Conservation (phyloP, 2,329 filamentous ascomycete genomes). For the Epichloe sp. region DNA sequence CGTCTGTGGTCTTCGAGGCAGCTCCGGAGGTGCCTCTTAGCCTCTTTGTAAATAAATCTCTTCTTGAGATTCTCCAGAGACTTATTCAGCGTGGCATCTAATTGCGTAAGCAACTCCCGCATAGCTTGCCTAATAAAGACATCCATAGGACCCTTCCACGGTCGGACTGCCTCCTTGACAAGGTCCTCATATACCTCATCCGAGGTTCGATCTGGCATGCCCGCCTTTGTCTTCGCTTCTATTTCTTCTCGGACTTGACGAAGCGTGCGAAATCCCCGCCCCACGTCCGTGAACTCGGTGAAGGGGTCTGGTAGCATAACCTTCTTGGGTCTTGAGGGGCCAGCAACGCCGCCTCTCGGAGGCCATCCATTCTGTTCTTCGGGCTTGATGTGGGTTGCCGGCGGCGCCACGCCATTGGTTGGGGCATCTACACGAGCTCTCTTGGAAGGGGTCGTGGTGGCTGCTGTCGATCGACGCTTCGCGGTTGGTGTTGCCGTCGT, state of each 20-base stretch:
- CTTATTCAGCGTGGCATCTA: conserved; percentile 32
- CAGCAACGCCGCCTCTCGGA: not conserved
- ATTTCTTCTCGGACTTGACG: conserved; percentile 42
- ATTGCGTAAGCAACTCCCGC: conserved; percentile 30
- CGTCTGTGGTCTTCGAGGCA: conserved; percentile 30
- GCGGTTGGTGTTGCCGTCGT: conserved; percentile 13
- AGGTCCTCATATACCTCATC: conserved; percentile 47
- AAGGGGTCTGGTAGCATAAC: conserved; percentile 23
- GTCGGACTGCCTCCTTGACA: conserved; percentile 39
- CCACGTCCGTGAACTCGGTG: conserved; percentile 23
- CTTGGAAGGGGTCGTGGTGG: conserved; percentile 22
- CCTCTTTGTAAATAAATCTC: conserved; percentile 36
- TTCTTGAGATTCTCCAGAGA: conserved; percentile 35
- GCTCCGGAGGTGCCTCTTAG: conserved; percentile 25
- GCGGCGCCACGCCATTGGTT: conserved; percentile 1
- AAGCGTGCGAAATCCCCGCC: conserved; percentile 32
- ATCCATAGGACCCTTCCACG: conserved; percentile 43
- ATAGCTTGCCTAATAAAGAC: conserved; percentile 35
- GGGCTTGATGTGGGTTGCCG: conserved; percentile 20
- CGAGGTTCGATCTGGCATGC: conserved; percentile 45
- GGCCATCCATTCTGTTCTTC: conserved; percentile 21
- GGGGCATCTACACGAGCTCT: conserved; percentile 14
- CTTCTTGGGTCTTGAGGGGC: conserved; percentile 6
- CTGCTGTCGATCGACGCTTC: conserved; percentile 17
- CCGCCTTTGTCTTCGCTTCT: conserved; percentile 37